These are phyloP conservation scores for Neostapfia colusana DNA, from an alignment of 176 grass and related monocot species.

Conservation along the genomic window DNA sequence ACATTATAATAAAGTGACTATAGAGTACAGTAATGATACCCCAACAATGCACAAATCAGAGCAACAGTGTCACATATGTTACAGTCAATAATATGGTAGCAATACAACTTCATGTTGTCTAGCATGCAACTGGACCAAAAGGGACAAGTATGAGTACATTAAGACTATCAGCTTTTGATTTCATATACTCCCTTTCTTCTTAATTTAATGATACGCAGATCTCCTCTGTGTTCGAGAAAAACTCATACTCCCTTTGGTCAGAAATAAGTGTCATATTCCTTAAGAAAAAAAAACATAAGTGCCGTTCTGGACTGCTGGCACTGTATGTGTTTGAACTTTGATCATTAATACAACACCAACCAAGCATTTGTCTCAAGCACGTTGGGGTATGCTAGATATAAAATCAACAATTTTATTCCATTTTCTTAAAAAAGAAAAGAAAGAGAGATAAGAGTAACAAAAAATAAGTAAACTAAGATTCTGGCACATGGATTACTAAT, in stretches of 20 bases:
- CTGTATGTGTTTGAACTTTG: background rate
- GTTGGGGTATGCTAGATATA: too few relatives aligned
- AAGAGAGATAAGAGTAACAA: too few relatives aligned
- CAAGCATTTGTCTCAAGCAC: too few relatives aligned
- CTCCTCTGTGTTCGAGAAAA: too few relatives aligned
- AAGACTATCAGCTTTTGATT: background rate
- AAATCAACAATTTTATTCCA: too few relatives aligned
- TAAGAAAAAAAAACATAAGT: background rate
- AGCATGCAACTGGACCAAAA: background rate
- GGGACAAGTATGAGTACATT: background rate
- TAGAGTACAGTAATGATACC: background rate
- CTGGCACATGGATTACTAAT: too few relatives aligned
- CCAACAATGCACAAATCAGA: background rate
- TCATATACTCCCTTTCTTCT: background rate
- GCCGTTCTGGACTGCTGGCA: background rate
- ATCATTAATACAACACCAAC: too few relatives aligned
- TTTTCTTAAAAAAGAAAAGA: too few relatives aligned
- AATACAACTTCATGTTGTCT: background rate
- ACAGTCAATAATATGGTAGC: background rate
- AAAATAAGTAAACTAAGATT: too few relatives aligned
- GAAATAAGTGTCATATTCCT: background rate
- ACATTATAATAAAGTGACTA: constrained; percentile 22
- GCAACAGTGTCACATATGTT: background rate
- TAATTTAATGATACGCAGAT: too few relatives aligned
- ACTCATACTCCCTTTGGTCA: background rate